Evolutionary conservation across 2,329 filamentous ascomycete species (phyloP), one percentile per base, ranked within the genome.

Genomic region (Venturia effusa): DNA sequence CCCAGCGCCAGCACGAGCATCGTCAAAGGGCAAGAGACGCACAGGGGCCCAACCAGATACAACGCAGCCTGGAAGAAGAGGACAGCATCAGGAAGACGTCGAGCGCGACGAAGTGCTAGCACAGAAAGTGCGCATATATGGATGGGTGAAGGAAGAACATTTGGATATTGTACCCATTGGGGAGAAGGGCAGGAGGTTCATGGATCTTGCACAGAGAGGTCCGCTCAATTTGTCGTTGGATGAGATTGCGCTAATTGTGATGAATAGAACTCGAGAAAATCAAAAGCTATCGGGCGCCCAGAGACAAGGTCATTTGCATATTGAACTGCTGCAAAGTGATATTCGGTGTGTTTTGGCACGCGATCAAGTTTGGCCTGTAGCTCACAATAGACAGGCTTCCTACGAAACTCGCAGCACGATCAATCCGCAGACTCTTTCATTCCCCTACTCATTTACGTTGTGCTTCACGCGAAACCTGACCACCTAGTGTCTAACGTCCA

Each of bases 301-400:
- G 94, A 69, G 94, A 99, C 79, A 99, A 99, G 76, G 94, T 99
- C 64, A 97, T 99, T 61, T 99, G 94, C 74, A 91, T 97, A 57
- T 79, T 99, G 64, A 99, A 99, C 76, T 97, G 92, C 78, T 99
- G 94, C 84, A 99, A 99, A 77, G 95, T 99, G 67, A 97, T 99
- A 67, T 97, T 99, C 75, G 94, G 89, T 91, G 75, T 70, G 24
- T 32, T 30, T n/a, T 34, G 22, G 19, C 45, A 63, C 17, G 30
- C 19, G 30, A 24, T 34, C 15, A 13, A 30, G n/a, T 27, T 10
- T 10, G 10, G 30, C 8, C 10, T 24, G 19, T 19, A 30, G 27
- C 61, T 61, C 32, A 63, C 51, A 59, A 59, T 2, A 17, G 15
- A 4, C 34, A 90, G 88, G 93, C 22, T 85, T 96, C 60, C 79